Percentiles rank a stretch among this genome's conserved stretches.
These are phyloP conservation scores for Colletotrichum sidae DNA, from an alignment of 2,329 filamentous ascomycete genomes.

Conservation along the genomic window DNA sequence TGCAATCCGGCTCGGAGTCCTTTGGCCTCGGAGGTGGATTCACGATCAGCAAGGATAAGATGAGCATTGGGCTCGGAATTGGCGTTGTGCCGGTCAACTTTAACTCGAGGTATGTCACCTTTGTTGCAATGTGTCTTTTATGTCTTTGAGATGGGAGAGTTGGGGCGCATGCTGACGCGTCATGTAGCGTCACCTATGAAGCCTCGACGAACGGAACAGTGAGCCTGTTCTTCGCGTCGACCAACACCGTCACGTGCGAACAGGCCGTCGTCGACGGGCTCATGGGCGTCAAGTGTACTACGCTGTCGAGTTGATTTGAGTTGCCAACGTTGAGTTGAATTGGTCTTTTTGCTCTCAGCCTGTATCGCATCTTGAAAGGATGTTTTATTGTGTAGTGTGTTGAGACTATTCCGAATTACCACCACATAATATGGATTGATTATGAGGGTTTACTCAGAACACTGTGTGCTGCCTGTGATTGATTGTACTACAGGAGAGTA, in stretches of 20 bases:
- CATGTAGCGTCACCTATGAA: slow-evolving; percentile 20
- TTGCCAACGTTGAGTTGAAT: not conserved
- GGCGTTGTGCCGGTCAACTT: slow-evolving; percentile 23
- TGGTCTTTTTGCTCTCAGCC: too few species aligned
- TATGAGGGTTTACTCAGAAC: too few species aligned
- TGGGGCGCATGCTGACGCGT: not conserved
- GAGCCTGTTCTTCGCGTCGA: slow-evolving; percentile 26
- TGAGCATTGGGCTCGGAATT: slow-evolving; percentile 28
- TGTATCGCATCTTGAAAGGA: too few species aligned
- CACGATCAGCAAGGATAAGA: slow-evolving; percentile 31
- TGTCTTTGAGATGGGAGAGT: not conserved
- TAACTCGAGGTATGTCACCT: slow-evolving; percentile 17
- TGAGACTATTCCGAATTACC: too few species aligned
- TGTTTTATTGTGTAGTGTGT: too few species aligned
- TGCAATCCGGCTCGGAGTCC: slow-evolving; percentile 31
- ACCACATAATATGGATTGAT: too few species aligned
- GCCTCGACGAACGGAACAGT: slow-evolving; percentile 28
- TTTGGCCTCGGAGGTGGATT: slow-evolving; percentile 34
- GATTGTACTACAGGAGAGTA: too few species aligned
- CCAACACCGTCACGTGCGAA: slow-evolving; percentile 25
- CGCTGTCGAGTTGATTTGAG: not conserved
- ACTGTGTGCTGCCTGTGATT: too few species aligned
- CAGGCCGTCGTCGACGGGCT: slow-evolving; percentile 29
- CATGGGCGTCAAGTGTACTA: slow-evolving; percentile 32
- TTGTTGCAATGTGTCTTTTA: too few species aligned